Evolutionary conservation across 495 filamentous ascomycete genomes (phyloP).

Genomic region (Penicillium paradoxum): DNA sequence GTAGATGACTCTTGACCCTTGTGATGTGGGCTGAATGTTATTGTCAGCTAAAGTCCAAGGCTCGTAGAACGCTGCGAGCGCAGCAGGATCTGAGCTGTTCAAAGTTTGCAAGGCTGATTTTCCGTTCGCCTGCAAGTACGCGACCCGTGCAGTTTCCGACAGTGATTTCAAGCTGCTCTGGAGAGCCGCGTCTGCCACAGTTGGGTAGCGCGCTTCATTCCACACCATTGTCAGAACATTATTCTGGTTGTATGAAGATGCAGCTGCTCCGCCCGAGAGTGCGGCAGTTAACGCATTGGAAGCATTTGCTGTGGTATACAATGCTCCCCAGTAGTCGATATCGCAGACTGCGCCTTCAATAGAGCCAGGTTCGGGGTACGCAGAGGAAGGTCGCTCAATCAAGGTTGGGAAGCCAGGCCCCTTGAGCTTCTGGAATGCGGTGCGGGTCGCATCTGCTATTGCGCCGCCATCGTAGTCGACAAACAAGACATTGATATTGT

Average conservation of each 20-base stretch:
- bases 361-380: conserved; percentile 21
- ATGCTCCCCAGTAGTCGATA: conserved; percentile 43
- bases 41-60: conserved; percentile 37
- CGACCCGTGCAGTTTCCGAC: conserved; percentile 29
- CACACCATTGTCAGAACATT: conserved; percentile 43
- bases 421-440: conserved; percentile 38
- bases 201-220: conserved; percentile 49
- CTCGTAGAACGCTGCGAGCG: conserved; percentile 33
- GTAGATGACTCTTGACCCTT: conserved; percentile 47
- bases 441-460: conserved; percentile 37
- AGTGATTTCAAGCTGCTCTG: conserved; percentile 24
- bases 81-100: conserved; percentile 24
- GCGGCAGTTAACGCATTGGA: conserved; percentile 33
- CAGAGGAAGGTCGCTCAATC: conserved; percentile 20
- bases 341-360: conserved; percentile 37
- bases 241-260: conserved; percentile 33
- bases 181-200: conserved; percentile 35
- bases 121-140: conserved; percentile 31
- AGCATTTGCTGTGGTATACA: conserved; percentile 37
- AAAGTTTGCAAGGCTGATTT: conserved; percentile 22
- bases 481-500: conserved; percentile 42
- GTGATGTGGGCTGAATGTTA: conserved; percentile 43
- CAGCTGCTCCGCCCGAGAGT: conserved; percentile 24
- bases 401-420: conserved; percentile 37
- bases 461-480: conserved; percentile 50